phyloP scores from a whole-genome alignment of 371 early-diverging fungal species.

The Mucor racemosus region DNA sequence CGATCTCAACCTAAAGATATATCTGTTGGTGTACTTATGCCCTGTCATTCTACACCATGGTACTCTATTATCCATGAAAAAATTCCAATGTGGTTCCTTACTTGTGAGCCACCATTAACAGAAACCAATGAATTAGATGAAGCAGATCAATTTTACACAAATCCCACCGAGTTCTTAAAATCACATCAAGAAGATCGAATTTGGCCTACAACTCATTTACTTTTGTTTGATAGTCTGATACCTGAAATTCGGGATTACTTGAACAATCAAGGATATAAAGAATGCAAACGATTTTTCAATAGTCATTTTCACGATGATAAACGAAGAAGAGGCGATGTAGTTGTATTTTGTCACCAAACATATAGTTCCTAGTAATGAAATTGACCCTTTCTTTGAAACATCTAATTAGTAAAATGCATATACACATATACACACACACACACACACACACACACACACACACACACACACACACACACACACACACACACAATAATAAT shows the following conservation, averaged over 20 bases:
- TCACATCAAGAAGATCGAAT: constrained; percentile 12
- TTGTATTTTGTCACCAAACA: constrained; percentile 58
- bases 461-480: background rate
- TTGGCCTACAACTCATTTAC: constrained; percentile 63
- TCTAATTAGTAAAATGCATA: background rate
- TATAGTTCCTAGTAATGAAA: background rate
- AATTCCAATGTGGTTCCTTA: constrained; percentile 77
- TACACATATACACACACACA: background rate
- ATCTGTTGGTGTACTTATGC: constrained; percentile 75
- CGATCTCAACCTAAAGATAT: constrained; percentile 43
- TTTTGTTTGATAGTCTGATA: constrained; percentile 69
- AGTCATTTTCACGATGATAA: constrained; percentile 85
- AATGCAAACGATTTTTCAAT: constrained; percentile 89
- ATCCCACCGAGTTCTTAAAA: constrained; percentile 66
- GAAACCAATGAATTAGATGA: constrained; percentile 69
- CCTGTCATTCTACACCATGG: constrained; percentile 96
- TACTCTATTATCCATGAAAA: constrained; percentile 72
- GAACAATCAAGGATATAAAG: constrained; percentile 24
- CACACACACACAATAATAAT: constrained; percentile 6
- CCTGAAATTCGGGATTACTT: constrained; percentile 17
- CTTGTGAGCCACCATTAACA: constrained; percentile 88
- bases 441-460: background rate
- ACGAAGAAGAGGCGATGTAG: constrained; percentile 80
- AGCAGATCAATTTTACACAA: constrained; percentile 78
- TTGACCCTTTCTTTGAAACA: background rate